These are phyloP conservation scores for Penicillium fuscoglaucum DNA, from an alignment of 2,329 filamentous ascomycete genomes.

Conservation along the genomic window DNA sequence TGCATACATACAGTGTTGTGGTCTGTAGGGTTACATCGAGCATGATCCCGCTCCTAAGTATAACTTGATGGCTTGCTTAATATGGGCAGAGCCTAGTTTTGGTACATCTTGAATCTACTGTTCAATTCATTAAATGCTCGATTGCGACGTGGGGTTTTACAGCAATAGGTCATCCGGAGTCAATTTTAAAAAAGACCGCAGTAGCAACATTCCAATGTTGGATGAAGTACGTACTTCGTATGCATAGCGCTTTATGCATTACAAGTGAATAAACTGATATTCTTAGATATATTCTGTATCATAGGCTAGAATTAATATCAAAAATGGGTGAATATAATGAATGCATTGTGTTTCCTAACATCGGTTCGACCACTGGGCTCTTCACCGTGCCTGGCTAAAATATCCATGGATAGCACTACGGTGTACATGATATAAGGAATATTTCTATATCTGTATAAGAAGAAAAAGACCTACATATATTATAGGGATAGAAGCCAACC, in stretches of 20 bases:
- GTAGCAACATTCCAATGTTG: no score
- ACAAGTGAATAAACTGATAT: background rate
- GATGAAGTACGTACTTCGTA: background rate
- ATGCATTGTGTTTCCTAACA: no score
- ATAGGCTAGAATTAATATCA: background rate
- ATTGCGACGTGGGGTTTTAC: background rate
- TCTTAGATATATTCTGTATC: background rate
- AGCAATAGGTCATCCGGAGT: background rate
- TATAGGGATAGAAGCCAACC: no score
- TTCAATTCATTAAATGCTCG: background rate
- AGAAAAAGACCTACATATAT: no score
- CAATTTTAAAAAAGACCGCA: background rate
- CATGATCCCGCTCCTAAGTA: background rate
- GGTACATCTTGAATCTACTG: no score
- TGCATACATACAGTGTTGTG: background rate
- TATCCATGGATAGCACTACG: no score
- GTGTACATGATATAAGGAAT: no score
- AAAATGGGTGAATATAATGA: background rate
- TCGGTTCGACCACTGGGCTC: no score
- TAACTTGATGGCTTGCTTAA: background rate
- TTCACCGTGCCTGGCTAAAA: no score
- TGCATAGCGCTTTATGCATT: background rate
- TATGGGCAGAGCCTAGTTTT: background rate
- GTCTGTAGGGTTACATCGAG: background rate
- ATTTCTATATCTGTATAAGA: no score